Conservation (phyloP, 352 stramenopile species). For the Phytophthora citrophthora region DNA sequence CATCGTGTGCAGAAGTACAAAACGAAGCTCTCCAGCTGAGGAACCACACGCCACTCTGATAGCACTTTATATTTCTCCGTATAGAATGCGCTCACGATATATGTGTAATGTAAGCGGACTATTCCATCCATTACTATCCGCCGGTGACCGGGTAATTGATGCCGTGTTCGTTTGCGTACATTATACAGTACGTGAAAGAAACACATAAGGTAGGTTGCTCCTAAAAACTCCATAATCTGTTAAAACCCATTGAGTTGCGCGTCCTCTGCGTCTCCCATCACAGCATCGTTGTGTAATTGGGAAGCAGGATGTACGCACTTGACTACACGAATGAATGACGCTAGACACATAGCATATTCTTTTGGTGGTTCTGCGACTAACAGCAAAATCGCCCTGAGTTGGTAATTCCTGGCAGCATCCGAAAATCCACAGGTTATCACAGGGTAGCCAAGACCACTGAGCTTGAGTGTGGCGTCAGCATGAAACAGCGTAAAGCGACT, state of each 20-base stretch:
- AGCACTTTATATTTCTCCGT: not conserved
- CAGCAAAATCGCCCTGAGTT: too few species aligned
- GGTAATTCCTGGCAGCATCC: too few species aligned
- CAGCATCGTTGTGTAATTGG: not conserved
- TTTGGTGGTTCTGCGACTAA: too few species aligned
- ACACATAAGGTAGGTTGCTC: conserved; percentile 3
- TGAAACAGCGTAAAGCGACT: too few species aligned
- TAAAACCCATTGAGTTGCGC: conserved; percentile 7
- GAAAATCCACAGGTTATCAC: too few species aligned
- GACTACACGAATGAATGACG: too few species aligned
- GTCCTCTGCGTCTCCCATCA: conserved; percentile 5
- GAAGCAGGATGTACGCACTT: too few species aligned
- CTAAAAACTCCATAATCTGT: not conserved
- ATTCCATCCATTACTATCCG: conserved; percentile 5
- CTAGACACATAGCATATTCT: too few species aligned
- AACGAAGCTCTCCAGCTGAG: not conserved
- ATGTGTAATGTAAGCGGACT: not conserved
- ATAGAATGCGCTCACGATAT: conserved; percentile 9
- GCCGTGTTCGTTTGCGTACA: conserved; percentile 2
- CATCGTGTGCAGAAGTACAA: conserved; percentile 3
- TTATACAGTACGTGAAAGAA: conserved; percentile 6
- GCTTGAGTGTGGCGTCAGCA: too few species aligned
- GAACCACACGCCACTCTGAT: not conserved
- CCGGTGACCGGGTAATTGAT: not conserved
- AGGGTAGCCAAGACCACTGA: too few species aligned